Conservation (phyloP, 2,329 filamentous ascomycete genomes). For the Bipolaris zeicola region DNA sequence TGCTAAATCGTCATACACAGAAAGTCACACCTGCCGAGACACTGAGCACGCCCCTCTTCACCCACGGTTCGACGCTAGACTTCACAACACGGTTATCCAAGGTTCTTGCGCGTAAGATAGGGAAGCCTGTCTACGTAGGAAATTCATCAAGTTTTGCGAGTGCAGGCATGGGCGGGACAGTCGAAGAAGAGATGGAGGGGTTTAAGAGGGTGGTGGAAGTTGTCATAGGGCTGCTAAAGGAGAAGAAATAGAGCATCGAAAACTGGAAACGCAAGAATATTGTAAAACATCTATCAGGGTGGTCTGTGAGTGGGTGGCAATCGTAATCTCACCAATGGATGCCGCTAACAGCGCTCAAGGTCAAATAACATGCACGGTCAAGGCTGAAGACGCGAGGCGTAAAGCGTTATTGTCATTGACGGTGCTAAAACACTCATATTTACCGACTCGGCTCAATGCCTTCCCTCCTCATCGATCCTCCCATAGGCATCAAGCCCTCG, state of each 20-base stretch:
- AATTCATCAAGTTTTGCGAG: conserved; percentile 81
- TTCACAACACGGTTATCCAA: conserved; percentile 86
- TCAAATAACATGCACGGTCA: not conserved
- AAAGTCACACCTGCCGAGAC: conserved; percentile 59
- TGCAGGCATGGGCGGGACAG: conserved; percentile 75
- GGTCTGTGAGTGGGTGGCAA: not conserved
- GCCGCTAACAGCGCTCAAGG: not conserved
- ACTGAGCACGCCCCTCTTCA: conserved; percentile 79
- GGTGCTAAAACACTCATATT: not conserved
- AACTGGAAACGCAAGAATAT: not conserved
- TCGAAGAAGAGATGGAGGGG: conserved; percentile 94
- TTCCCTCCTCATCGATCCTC: conserved; percentile 3
- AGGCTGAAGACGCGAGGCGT: not conserved
- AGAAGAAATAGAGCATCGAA: conserved; percentile 3
- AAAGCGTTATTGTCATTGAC: not conserved
- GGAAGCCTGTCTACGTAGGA: conserved; percentile 83
- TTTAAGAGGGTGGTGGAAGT: conserved; percentile 76
- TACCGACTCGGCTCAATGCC: not conserved
- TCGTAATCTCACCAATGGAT: not conserved
- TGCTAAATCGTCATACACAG: conserved; percentile 33
- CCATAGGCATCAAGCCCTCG: not conserved
- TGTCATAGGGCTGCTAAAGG: conserved; percentile 61
- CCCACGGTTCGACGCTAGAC: conserved; percentile 76
- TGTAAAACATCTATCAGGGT: not conserved
- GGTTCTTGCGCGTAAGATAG: conserved; percentile 74